These are phyloP conservation scores for Pythium apleroticum DNA, from an alignment of 352 stramenopile genomes.

Conservation along the genomic window DNA sequence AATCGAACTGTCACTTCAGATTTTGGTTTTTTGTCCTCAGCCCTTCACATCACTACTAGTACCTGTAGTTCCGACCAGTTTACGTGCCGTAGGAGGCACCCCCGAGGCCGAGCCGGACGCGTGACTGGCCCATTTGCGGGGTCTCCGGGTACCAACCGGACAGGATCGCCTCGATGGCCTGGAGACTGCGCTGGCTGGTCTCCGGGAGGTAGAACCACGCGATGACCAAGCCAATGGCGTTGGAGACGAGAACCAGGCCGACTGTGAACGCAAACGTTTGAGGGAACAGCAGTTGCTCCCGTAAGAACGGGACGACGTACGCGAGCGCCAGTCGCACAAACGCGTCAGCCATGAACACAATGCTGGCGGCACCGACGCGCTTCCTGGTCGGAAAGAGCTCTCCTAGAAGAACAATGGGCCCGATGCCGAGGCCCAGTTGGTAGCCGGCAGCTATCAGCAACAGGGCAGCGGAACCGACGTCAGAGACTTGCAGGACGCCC, in stretches of 20 bases:
- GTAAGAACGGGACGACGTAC: conserved; percentile 40
- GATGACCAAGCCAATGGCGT: conserved; percentile 43
- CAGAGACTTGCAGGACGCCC: conserved; percentile 35
- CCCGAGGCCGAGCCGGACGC: conserved; percentile 49
- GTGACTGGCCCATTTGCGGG: conserved; percentile 46
- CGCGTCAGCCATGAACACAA: conserved; percentile 64
- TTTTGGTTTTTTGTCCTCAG: background rate
- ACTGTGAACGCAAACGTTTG: conserved; percentile 42
- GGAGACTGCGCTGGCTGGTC: conserved; percentile 71
- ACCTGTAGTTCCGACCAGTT: background rate
- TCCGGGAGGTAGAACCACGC: conserved; percentile 73
- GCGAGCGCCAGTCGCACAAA: conserved; percentile 42
- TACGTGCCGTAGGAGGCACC: conserved; percentile 21
- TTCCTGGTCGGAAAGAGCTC: conserved; percentile 75
- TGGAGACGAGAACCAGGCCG: conserved; percentile 44
- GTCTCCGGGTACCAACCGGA: conserved; percentile 74
- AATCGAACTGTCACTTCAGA: background rate
- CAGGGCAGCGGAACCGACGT: conserved; percentile 60
- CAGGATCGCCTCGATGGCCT: conserved; percentile 80
- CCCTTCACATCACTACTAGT: background rate
- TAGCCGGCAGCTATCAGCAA: conserved; percentile 66
- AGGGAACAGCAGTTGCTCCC: conserved; percentile 31
- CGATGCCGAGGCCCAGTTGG: conserved; percentile 60
- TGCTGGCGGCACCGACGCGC: conserved; percentile 58
- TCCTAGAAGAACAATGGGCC: conserved; percentile 56